Conservation (phyloP, 2,329 filamentous ascomycete genomes). For the Penicillium palitans region DNA sequence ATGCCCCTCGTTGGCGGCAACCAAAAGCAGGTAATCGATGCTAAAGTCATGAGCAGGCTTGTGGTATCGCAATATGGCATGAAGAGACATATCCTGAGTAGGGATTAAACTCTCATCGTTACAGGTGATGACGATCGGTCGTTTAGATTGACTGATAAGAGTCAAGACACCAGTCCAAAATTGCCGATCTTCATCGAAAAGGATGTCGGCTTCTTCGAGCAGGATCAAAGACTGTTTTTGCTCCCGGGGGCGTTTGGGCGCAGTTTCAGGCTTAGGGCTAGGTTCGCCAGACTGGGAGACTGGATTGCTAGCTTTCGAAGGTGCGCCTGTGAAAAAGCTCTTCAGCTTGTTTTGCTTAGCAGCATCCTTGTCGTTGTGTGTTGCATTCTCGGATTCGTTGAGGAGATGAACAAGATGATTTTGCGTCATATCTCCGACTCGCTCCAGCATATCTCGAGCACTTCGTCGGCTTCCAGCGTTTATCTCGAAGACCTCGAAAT, state of each 20-base stretch:
- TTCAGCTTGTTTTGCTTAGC: conserved; percentile 77
- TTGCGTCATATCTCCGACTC: conserved; percentile 92
- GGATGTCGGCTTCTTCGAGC: conserved; percentile 86
- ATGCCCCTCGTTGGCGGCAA: conserved; percentile 89
- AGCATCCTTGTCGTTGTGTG: conserved; percentile 48
- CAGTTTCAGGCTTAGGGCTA: conserved; percentile 24
- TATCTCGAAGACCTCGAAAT: conserved; percentile 93
- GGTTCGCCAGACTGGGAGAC: conserved; percentile 20
- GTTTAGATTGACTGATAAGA: conserved; percentile 79
- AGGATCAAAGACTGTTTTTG: conserved; percentile 95
- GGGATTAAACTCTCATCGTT: conserved; percentile 86
- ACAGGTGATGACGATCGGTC: conserved; percentile 93
- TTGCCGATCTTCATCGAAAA: conserved; percentile 93
- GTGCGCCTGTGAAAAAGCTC: conserved; percentile 71
- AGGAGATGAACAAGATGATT: conserved; percentile 79
- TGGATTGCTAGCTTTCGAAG: conserved; percentile 27
- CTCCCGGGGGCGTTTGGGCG: conserved; percentile 40
- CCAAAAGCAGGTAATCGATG: conserved; percentile 74
- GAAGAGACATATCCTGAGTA: conserved; percentile 69
- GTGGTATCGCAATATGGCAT: conserved; percentile 78
- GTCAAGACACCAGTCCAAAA: conserved; percentile 84
- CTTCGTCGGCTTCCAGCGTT: conserved; percentile 79
- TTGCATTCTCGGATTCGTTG: conserved; percentile 29
- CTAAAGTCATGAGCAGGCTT: conserved; percentile 67
- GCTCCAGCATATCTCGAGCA: conserved; percentile 86